phyloP scores from a whole-genome alignment of 2,329 filamentous ascomycete genomes.

The Scytalidium lignicola region DNA sequence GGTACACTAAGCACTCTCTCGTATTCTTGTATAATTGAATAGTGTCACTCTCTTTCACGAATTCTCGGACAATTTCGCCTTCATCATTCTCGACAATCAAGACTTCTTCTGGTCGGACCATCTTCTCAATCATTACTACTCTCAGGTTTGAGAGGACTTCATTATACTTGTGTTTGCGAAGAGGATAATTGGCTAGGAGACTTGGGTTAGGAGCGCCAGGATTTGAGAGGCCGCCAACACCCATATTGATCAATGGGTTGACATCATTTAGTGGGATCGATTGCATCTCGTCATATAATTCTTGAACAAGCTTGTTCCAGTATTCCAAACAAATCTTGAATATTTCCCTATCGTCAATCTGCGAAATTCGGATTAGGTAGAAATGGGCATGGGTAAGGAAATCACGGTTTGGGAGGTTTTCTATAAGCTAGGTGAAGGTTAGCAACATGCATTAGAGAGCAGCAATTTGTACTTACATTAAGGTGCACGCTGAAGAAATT shows the following conservation, averaged over 20 bases:
- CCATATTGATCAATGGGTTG: constrained; percentile 82
- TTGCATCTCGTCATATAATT: constrained; percentile 99
- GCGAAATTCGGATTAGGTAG: constrained; percentile 95
- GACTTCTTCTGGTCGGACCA: constrained; percentile 97
- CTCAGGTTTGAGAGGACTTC: constrained; percentile 91
- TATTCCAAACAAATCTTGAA: constrained; percentile 99
- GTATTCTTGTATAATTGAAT: constrained; percentile 99
- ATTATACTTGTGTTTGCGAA: constrained; percentile 96
- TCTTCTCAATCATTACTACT: constrained; percentile 99
- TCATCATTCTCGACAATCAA: constrained; percentile 99
- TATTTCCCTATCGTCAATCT: constrained; percentile 97
- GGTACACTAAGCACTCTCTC: constrained; percentile 90
- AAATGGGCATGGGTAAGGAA: constrained; percentile 95
- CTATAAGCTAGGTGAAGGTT: constrained; percentile 62
- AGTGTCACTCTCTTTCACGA: constrained; percentile 98
- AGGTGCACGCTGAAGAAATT: constrained; percentile 96
- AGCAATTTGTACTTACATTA: constrained; percentile 47
- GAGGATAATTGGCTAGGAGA: constrained; percentile 81
- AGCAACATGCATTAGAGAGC: constrained; percentile 8
- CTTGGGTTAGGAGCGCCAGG: constrained; percentile 81
- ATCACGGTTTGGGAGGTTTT: constrained; percentile 91
- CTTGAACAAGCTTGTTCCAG: constrained; percentile 97
- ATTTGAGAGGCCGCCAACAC: constrained; percentile 63
- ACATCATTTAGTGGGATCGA: constrained; percentile 87
- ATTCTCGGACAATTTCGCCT: constrained; percentile 97